Conservation (phyloP, 2,329 filamentous ascomycete genomes). For the Colletotrichum echinochloae region DNA sequence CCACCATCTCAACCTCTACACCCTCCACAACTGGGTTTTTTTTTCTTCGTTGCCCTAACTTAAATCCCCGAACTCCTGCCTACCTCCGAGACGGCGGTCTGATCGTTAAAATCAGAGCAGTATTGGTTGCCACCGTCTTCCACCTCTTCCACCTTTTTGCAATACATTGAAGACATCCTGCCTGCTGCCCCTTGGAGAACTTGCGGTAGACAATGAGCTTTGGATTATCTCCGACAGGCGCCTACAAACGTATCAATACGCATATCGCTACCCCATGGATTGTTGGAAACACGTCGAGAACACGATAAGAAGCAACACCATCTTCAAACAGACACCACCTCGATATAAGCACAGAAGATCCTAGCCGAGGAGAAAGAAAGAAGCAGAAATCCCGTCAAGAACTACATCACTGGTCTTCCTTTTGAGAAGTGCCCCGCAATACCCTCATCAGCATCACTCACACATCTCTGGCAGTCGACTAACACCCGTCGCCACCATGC, state of each 20-base stretch:
- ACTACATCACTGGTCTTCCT: constrained; percentile 10
- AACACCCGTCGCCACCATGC: constrained; percentile 58
- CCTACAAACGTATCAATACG: background rate
- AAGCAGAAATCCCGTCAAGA: background rate
- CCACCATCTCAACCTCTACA: constrained; percentile 14
- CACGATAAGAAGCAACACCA: constrained; percentile 8
- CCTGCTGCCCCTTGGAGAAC: constrained; percentile 1
- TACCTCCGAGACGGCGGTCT: constrained; percentile 24
- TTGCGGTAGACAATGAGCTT: background rate
- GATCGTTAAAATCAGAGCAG: background rate
- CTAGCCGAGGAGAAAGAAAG: background rate
- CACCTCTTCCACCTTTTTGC: background rate
- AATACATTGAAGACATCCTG: background rate
- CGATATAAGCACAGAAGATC: constrained; percentile 22
- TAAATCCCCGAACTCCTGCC: constrained; percentile 28
- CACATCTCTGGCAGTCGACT: background rate
- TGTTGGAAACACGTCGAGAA: constrained; percentile 7
- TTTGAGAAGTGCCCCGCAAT: constrained; percentile 11
- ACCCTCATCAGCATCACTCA: background rate
- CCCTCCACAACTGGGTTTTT: constrained; percentile 36
- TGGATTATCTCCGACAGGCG: background rate
- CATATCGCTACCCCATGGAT: constrained; percentile 15
- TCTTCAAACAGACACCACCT: constrained; percentile 13
- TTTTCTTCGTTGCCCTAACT: constrained; percentile 28
- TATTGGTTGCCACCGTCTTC: background rate